A percentile compares a stretch with the other conserved stretches of the same genome.
Conservation (phyloP, 2,329 filamentous ascomycete species). For the Geosmithia flava region DNA sequence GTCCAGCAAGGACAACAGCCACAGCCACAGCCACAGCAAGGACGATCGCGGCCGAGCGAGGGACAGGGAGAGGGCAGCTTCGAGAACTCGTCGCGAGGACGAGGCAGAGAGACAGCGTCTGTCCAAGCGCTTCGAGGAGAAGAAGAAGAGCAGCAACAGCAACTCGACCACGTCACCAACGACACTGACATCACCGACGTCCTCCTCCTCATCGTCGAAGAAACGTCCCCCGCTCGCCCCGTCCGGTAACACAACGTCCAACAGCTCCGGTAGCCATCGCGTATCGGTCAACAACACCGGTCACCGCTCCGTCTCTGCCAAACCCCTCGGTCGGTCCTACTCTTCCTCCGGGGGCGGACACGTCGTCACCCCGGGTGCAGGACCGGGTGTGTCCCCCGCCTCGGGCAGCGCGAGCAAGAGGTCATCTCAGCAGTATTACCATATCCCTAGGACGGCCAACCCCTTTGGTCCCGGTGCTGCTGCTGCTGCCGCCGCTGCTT, state of each 20-base stretch:
- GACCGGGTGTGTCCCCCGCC: not conserved
- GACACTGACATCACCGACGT: too few species aligned
- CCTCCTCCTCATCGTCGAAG: constrained; percentile 8
- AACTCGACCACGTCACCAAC: too few species aligned
- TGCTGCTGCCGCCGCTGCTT: too few species aligned
- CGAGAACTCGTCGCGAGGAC: constrained; percentile 8
- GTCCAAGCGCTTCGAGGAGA: constrained; percentile 20
- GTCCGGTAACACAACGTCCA: not conserved
- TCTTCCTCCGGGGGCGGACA: not conserved
- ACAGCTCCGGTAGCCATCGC: not conserved
- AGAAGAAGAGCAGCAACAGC: too few species aligned
- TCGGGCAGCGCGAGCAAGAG: not conserved
- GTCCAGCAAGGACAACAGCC: constrained; percentile 11
- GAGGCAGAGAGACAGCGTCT: constrained; percentile 21
- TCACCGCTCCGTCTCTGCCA: not conserved
- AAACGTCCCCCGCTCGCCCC: not conserved
- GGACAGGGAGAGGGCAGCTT: constrained; percentile 3
- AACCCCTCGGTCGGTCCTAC: not conserved
- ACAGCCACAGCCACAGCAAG: constrained; percentile 8
- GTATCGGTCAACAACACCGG: not conserved
- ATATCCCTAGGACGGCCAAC: not conserved
- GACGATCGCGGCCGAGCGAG: constrained; percentile 9
- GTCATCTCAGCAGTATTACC: not conserved
- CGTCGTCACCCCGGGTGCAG: not conserved
- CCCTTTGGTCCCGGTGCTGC: not conserved